phyloP scores from a whole-genome alignment of 352 stramenopile genomes.

The Pythium diclinum region DNA sequence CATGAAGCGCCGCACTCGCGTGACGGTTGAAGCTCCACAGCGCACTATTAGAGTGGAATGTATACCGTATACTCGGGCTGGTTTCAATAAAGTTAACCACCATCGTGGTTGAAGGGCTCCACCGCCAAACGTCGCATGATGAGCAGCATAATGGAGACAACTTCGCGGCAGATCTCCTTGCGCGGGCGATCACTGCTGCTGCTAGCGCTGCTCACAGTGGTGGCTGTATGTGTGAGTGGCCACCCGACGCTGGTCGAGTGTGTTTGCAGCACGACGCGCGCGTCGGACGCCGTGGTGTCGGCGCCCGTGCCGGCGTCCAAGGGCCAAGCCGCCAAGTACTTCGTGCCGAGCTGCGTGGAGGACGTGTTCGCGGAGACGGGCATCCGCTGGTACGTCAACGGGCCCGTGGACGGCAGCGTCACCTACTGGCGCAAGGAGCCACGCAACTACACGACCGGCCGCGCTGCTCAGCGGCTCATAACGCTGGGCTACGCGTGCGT shows the following conservation, averaged over 20 bases:
- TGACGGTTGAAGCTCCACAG: conserved; percentile 2
- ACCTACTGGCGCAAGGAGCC: conserved; percentile 56
- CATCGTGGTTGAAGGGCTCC: background rate
- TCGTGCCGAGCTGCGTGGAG: conserved; percentile 59
- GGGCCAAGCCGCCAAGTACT: conserved; percentile 50
- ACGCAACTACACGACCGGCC: conserved; percentile 41
- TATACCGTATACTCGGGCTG: conserved; percentile 4
- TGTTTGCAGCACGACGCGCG: conserved; percentile 68
- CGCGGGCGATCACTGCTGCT: background rate
- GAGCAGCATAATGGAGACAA: too few relatives aligned
- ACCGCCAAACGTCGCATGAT: background rate
- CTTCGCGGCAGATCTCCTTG: background rate
- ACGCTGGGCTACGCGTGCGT: conserved; percentile 69
- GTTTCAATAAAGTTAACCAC: background rate
- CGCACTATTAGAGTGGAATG: background rate
- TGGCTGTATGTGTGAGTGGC: background rate
- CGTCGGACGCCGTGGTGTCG: conserved; percentile 50
- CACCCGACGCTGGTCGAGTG: conserved; percentile 74
- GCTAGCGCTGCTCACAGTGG: background rate
- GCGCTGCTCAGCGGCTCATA: conserved; percentile 61
- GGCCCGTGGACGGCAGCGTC: conserved; percentile 45
- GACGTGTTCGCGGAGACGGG: conserved; percentile 80
- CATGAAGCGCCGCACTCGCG: background rate
- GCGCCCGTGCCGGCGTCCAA: conserved; percentile 37
- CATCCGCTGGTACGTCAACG: conserved; percentile 81